Base-by-base conservation (phyloP, 169 alveolate genomes). In the Hepatocystis sp. region DNA sequence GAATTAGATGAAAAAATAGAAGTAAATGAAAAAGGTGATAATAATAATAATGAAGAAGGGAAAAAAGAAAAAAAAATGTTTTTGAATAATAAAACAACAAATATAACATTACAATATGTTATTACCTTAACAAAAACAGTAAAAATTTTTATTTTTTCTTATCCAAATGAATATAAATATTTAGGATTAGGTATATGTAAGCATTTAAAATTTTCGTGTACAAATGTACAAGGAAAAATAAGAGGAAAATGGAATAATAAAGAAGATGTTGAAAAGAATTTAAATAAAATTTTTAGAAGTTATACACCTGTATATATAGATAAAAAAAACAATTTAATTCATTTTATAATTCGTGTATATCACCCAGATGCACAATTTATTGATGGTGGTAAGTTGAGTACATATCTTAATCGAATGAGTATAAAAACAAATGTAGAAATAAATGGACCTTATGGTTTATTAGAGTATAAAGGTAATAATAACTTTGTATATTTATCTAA, bases 231-330 rank as follows among this genome's bases (percentile, higher is more conserved):
- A 23, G 89, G 89, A 5, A 64, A 63, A 51, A 39, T 81, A 63
- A 39, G 49, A 63, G 84, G 84, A n/a, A 61, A 63, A 61, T 81
- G 89, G 89, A 81, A 81, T 34, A 56, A 64, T 23, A 61, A 21
- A 17, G 76, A 55, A 4, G 89, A 81, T 65, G 56, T 23, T 19
- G 89, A 81, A 49, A 64, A 47, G 23, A 46, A 60, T 63, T 49
- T 56, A 17, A 34, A 32, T n/a, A 55, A 81, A 17, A 81, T 81
- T 36, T 47, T 23, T 53, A 42, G 93, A 49, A 91, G 91, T 34
- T 92, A 91, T 76, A 90, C 96, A 19, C 96, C 96, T 27, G 39
- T 92, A 0, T 92, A 84, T 81, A 64, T 92, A 11, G 94, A 92
- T 71, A 66, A 34, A 19, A 88, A 68, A 8, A 66, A 84, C 15